Base-by-base conservation (phyloP, 495 filamentous ascomycete species). In the Xylaria cubensis region DNA sequence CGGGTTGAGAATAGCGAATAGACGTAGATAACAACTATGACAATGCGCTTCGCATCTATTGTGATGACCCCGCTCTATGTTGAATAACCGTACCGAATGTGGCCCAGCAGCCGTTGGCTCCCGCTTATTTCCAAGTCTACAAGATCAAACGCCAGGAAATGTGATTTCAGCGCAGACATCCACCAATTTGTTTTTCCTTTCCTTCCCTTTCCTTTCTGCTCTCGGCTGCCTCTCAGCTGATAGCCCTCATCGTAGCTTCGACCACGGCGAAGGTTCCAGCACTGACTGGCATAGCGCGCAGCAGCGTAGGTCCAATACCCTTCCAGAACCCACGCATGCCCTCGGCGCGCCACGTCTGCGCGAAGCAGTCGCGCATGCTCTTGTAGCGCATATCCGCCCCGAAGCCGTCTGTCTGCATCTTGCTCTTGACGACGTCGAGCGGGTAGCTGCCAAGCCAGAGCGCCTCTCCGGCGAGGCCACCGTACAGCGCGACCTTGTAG, bases 321-420 rank as follows among this genome's bases (percentile, higher is more conserved):
- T 92, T 97, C 95, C 95, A 98, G 85, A 99, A 98, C 5, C 94
- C 97, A 56, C 90, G 84, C 73, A 89, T 72, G 5, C 96, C 96
- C 81, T 97, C 94, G 29, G 82, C 84, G 61, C 87, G 82, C 83
- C 88, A 97, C 32, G 91, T 94, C 88, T 97, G 91, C 74, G 83
- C 85, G 81, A 97, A 97, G 84, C 93, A 96, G 82, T 98, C 94
- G 56, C 90, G 87, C 94, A 97, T 97, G 67, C 82, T 91, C 84
- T 83, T 88, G 82, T 92, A 98, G 77, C 86, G 84, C 87, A 87
- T 88, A 68, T 87, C 81, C 36, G 67, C 55, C 1, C 87, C 86
- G 78, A 98, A 94, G 26, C 93, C 95, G 85, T 99, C 96, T 73
- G 90, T 97, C 88, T 99, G 96, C 95, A 98, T 97, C 89, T 97